A percentile compares a stretch with the other conserved stretches of the same genome.
Evolutionary conservation across 75 land plant species (phyloP).

Genomic region (Cupressus sempervirens): DNA sequence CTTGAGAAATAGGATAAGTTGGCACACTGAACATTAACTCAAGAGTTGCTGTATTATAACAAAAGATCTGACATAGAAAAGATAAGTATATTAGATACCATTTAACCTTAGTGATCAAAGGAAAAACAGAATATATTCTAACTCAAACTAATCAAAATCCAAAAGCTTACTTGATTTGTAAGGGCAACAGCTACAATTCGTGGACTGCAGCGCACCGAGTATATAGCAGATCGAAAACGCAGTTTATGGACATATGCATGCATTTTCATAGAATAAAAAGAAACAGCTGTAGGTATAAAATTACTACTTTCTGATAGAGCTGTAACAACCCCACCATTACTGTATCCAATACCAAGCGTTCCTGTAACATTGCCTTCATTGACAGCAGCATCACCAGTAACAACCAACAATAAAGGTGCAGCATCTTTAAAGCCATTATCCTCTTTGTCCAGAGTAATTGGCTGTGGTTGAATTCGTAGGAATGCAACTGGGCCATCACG

Average conservation of each 20-base stretch:
- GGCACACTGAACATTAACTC: slow-evolving; percentile 76
- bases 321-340: slow-evolving; percentile 15
- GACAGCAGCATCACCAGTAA: slow-evolving; percentile 26
- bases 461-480: slow-evolving; percentile 36
- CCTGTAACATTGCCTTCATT: slow-evolving; percentile 21
- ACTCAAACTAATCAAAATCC: background rate
- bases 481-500: slow-evolving; percentile 56
- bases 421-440: slow-evolving; percentile 18
- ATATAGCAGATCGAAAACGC: slow-evolving; percentile 78
- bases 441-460: slow-evolving; percentile 18
- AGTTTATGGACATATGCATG: slow-evolving; percentile 76
- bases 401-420: slow-evolving; percentile 39
- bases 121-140: background rate
- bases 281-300: slow-evolving; percentile 62
- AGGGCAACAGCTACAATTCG: slow-evolving; percentile 82
- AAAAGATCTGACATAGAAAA: slow-evolving; percentile 67
- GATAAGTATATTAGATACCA: background rate
- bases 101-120: slow-evolving; percentile 3
- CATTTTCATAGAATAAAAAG: slow-evolving; percentile 72
- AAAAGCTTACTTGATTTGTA: slow-evolving; percentile 58
- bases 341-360: slow-evolving; percentile 33
- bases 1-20: slow-evolving; percentile 71
- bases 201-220: slow-evolving; percentile 85
- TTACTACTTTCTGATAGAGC: slow-evolving; percentile 19
- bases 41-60: slow-evolving; percentile 86